Evolutionary conservation across 306 rosid genomes (phyloP).

Genomic region (Delonix regia): DNA sequence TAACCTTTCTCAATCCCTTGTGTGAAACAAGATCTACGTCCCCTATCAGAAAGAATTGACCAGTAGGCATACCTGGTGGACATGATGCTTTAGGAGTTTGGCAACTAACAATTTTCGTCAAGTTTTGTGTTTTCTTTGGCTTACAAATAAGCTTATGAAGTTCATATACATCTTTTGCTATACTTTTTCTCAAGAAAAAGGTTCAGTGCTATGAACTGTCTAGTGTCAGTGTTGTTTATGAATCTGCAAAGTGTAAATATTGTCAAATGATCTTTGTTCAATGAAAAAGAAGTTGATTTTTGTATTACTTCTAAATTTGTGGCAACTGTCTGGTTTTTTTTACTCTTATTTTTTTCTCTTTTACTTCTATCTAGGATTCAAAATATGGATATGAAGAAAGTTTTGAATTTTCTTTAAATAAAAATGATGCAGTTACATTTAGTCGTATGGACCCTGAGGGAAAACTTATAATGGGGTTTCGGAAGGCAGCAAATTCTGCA

Average conservation of each 20-base stretch:
- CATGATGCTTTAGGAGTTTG: constrained; percentile 20
- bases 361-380: constrained; percentile 17
- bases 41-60: background rate
- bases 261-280: constrained; percentile 22
- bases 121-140: background rate
- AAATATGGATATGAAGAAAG: background rate
- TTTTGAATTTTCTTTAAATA: background rate
- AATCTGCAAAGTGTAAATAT: constrained; percentile 12
- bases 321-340: background rate
- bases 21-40: background rate
- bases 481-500: constrained; percentile 77
- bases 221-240: constrained; percentile 9
- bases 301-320: constrained; percentile 18
- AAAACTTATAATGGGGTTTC: constrained; percentile 96
- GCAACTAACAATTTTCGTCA: constrained; percentile 14
- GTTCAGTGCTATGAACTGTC: background rate
- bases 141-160: constrained; percentile 10
- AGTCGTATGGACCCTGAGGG: constrained; percentile 99
- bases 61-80: background rate
- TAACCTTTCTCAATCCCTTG: background rate
- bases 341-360: background rate
- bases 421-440: constrained; percentile 73
- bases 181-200: background rate
- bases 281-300: constrained; percentile 26
- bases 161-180: constrained; percentile 1